A percentile compares a stretch with the other conserved stretches of the same genome.
phyloP scores from a whole-genome alignment of 805 yeast species.

The Yarrowia sp. region DNA sequence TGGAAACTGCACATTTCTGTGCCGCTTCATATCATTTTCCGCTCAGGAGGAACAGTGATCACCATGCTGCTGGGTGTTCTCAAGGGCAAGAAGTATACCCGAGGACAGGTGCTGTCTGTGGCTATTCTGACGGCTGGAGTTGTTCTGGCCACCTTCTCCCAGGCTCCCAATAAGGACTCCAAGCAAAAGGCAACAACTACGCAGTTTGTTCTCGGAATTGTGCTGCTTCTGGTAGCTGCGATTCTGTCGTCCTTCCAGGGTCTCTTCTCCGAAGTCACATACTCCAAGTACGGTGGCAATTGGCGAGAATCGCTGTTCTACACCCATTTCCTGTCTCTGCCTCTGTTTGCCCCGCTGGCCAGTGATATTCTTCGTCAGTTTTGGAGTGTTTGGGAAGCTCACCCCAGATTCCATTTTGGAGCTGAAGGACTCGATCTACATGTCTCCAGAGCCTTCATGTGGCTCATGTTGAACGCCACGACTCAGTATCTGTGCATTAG shows the following conservation, averaged over 20 bases:
- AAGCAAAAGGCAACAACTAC: conserved; percentile 32
- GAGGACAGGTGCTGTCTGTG: conserved; percentile 59
- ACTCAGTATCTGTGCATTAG: conserved; percentile 69
- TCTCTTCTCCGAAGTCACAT: conserved; percentile 61
- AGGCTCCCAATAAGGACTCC: conserved; percentile 40
- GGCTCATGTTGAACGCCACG: conserved; percentile 55
- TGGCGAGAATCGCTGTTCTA: conserved; percentile 74
- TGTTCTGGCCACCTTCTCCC: conserved; percentile 51
- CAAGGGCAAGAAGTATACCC: conserved; percentile 57
- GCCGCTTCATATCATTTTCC: conserved; percentile 69
- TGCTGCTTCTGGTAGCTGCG: conserved; percentile 57
- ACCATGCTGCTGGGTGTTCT: conserved; percentile 64
- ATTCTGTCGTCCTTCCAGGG: conserved; percentile 64
- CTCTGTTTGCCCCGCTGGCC: conserved; percentile 56
- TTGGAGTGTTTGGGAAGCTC: conserved; percentile 38
- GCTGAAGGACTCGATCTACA: neutral
- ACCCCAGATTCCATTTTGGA: neutral
- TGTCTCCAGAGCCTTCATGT: conserved; percentile 47
- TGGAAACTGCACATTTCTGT: conserved; percentile 65
- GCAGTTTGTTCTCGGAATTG: conserved; percentile 52
- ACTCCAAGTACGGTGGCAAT: conserved; percentile 56
- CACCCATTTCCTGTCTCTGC: conserved; percentile 62
- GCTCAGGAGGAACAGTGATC: conserved; percentile 69
- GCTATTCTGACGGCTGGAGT: conserved; percentile 63
- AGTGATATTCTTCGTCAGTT: conserved; percentile 50